Conservation (phyloP, 768 basidiomycete genomes). For the Collybia nuda region DNA sequence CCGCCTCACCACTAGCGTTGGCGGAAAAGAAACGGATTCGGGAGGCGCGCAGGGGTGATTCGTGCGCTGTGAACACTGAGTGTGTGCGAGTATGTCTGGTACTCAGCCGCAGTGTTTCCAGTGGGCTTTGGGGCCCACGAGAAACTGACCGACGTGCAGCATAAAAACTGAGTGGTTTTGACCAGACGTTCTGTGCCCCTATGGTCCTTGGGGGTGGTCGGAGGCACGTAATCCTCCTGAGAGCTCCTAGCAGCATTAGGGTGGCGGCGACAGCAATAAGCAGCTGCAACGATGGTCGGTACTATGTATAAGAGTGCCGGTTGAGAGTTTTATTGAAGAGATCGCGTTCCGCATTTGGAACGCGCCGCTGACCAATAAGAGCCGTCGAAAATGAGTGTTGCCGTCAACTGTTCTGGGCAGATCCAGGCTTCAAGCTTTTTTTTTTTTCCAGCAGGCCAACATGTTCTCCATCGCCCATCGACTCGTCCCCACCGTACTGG, state of each 20-base stretch:
- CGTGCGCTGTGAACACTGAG: not conserved
- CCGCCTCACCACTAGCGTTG: not conserved
- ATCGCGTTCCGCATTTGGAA: not conserved
- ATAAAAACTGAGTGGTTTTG: not conserved
- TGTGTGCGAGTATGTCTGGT: not conserved
- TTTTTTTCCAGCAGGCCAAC: no score
- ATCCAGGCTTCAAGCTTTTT: no score
- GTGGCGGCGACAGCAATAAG: not conserved
- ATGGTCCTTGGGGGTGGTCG: conserved; percentile 1
- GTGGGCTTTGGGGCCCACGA: not conserved
- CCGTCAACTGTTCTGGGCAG: no score
- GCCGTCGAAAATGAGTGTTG: not conserved
- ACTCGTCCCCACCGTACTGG: conserved; percentile 22
- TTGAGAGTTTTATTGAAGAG: not conserved
- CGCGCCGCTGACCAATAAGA: conserved; percentile 7
- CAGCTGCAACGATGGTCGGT: not conserved
- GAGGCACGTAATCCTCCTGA: conserved; percentile 18
- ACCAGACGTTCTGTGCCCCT: not conserved
- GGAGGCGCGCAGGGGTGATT: not conserved
- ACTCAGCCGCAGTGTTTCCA: not conserved
- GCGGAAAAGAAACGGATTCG: not conserved
- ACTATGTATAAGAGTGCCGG: not conserved
- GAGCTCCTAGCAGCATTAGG: conserved; percentile 23
- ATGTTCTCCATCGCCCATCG: conserved; percentile 24
- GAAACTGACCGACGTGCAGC: not conserved